Conservation (phyloP, 176 grass and related monocot species). For the Rhynchospora pubera region DNA sequence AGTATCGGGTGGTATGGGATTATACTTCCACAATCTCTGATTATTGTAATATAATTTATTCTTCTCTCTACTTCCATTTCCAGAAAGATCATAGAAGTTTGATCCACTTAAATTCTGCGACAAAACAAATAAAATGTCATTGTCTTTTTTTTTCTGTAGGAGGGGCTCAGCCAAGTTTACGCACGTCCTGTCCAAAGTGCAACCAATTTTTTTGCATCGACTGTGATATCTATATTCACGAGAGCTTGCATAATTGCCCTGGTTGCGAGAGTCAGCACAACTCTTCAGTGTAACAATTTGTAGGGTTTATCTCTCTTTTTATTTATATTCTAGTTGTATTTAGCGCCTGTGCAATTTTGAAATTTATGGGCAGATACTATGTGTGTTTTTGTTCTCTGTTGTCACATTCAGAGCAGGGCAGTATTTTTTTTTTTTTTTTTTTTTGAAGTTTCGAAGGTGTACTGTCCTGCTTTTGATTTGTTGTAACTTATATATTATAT, state of each 20-base stretch:
- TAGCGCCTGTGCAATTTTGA: neutral
- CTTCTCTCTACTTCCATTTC: neutral
- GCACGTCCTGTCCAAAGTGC: constrained; percentile 77
- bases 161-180: constrained; percentile 45
- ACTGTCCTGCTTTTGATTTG: neutral
- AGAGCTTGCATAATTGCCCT: constrained; percentile 97
- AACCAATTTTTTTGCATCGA: constrained; percentile 85
- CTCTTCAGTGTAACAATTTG: neutral
- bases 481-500: neutral
- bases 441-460: neutral
- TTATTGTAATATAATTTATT: neutral
- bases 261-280: constrained; percentile 74
- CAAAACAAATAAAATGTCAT: neutral
- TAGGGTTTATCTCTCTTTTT: neutral
- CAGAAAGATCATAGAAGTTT: neutral
- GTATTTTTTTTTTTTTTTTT: neutral
- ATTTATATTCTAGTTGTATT: neutral
- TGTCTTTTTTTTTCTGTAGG: constrained; percentile 38
- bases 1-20: neutral
- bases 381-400: neutral
- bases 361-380: neutral
- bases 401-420: neutral
- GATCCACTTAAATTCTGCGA: neutral
- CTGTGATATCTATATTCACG: constrained; percentile 97
- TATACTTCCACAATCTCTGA: neutral